These are phyloP conservation scores for Trichophyton verrucosum DNA, from an alignment of 2,329 filamentous ascomycete species.

Conservation along the genomic window DNA sequence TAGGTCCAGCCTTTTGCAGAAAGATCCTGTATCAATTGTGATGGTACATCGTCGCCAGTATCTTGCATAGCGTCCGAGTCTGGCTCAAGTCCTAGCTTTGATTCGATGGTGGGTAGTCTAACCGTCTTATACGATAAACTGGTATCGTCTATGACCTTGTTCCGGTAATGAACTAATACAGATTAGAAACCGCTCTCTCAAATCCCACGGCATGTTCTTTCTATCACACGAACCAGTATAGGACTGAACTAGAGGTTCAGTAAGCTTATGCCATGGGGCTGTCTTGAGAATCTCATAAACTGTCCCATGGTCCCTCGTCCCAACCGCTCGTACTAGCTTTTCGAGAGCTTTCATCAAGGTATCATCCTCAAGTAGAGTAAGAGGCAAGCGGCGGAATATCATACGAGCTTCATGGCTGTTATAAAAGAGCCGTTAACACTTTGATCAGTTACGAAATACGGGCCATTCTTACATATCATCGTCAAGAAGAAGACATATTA, in stretches of 20 bases:
- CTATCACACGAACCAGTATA: conserved; percentile 24
- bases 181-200: neutral
- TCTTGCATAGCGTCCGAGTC: conserved; percentile 11
- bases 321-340: conserved; percentile 27
- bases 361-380: conserved; percentile 20
- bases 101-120: conserved; percentile 24
- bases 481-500: conserved; percentile 29
- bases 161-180: conserved; percentile 21
- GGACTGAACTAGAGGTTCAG: conserved; percentile 22
- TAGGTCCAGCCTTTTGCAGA: conserved; percentile 29
- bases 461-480: conserved; percentile 26
- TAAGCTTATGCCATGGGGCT: conserved; percentile 23
- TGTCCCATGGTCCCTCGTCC: conserved; percentile 26
- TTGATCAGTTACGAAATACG: neutral
- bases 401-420: conserved; percentile 30
- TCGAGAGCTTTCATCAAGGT: conserved; percentile 25
- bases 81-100: conserved; percentile 26
- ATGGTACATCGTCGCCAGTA: conserved; percentile 18
- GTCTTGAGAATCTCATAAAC: conserved; percentile 27
- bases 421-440: neutral
- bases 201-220: no score
- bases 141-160: conserved; percentile 28
- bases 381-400: conserved; percentile 27
- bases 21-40: conserved; percentile 22
- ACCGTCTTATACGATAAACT: conserved; percentile 31